A percentile compares a stretch with the other conserved stretches of the same genome.
phyloP scores from a whole-genome alignment of 345 rosid species.

The Hibiscus mutabilis region DNA sequence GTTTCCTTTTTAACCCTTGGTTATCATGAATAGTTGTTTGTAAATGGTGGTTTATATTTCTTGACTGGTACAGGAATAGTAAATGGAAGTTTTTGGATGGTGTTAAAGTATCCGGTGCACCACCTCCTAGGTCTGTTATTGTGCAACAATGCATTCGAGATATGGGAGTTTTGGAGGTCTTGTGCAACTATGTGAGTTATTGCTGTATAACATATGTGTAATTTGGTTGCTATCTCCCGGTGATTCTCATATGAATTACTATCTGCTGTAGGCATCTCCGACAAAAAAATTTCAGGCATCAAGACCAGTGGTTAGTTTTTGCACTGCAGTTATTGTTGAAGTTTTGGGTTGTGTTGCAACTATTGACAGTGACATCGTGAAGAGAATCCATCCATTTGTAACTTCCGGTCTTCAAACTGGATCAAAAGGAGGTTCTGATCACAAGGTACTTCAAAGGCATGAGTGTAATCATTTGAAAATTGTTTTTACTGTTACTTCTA shows the following conservation, averaged over 20 bases:
- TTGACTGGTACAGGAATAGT: constrained; percentile 45
- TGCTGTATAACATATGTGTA: neutral
- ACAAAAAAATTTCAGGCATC: constrained; percentile 62
- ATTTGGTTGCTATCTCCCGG: constrained; percentile 7
- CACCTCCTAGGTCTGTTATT: constrained; percentile 69
- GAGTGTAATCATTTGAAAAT: neutral
- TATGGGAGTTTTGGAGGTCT: constrained; percentile 66
- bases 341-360: constrained; percentile 53
- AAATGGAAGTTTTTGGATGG: constrained; percentile 91
- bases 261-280: constrained; percentile 53
- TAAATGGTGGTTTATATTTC: constrained; percentile 12
- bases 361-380: constrained; percentile 58
- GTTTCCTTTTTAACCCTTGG: neutral
- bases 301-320: constrained; percentile 55
- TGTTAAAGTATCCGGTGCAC: constrained; percentile 80
- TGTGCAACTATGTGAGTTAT: constrained; percentile 76
- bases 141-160: constrained; percentile 91
- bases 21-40: neutral
- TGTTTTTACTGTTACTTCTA: neutral
- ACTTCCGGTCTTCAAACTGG: constrained; percentile 63
- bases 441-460: constrained; percentile 47
- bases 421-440: constrained; percentile 52
- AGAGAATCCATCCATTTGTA: constrained; percentile 74
- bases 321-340: constrained; percentile 80
- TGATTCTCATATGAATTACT: constrained; percentile 12